phyloP scores from a whole-genome alignment of 208 protist genomes.

The Crithidia expoeki region DNA sequence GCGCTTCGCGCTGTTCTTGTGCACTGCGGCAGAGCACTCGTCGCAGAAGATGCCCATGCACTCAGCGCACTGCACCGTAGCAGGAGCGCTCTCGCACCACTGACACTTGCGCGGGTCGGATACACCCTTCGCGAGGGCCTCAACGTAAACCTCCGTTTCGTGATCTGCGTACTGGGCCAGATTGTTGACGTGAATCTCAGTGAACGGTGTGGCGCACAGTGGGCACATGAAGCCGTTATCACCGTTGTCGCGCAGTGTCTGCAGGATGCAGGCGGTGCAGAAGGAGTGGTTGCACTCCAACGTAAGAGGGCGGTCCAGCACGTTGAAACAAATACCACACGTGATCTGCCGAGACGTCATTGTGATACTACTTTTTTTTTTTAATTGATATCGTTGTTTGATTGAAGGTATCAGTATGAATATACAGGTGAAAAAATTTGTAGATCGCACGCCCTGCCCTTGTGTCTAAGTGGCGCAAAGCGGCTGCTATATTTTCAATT shows the following conservation, averaged over 20 bases:
- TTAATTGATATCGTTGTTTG: no score
- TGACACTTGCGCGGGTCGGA: conserved; percentile 59
- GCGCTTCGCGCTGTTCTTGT: conserved; percentile 77
- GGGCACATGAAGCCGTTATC: conserved; percentile 56
- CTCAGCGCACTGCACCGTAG: conserved; percentile 67
- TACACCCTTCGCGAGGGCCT: conserved; percentile 36
- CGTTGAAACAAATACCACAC: conserved; percentile 80
- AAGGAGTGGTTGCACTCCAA: conserved; percentile 69
- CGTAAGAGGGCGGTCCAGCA: conserved; percentile 54
- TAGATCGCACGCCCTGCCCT: no score
- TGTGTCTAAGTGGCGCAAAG: no score
- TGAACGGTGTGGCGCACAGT: conserved; percentile 51
- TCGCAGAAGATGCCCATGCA: conserved; percentile 75
- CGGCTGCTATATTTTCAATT: no score
- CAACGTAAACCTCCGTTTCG: conserved; percentile 52
- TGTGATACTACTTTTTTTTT: no score
- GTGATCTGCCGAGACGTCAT: conserved; percentile 47
- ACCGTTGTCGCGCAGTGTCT: conserved; percentile 37
- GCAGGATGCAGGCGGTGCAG: conserved; percentile 57
- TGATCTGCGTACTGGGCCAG: conserved; percentile 46
- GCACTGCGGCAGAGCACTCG: conserved; percentile 70
- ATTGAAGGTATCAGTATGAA: no score
- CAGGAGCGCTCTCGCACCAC: conserved; percentile 71
- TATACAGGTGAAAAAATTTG: no score
- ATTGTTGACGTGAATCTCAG: conserved; percentile 34